phyloP scores from a whole-genome alignment of 2,329 filamentous ascomycete genomes.

The Aspergillus carbonarius region DNA sequence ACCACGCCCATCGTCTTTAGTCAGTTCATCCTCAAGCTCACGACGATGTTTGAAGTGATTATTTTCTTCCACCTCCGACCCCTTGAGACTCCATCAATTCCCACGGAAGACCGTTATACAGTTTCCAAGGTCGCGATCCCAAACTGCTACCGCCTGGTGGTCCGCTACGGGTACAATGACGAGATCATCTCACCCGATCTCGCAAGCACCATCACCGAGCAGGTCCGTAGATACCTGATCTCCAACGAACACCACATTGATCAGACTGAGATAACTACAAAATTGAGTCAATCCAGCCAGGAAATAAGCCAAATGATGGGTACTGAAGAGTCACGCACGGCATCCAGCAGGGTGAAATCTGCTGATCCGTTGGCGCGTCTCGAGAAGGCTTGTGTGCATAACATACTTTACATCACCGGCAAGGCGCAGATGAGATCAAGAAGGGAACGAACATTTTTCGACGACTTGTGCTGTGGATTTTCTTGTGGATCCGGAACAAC shows the following conservation, averaged over 20 bases:
- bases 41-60: slow-evolving; percentile 64
- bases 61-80: slow-evolving; percentile 73
- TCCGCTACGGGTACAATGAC: slow-evolving; percentile 73
- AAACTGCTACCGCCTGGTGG: slow-evolving; percentile 66
- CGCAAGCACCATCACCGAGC: slow-evolving; percentile 58
- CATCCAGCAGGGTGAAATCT: background rate
- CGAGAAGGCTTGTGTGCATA: slow-evolving; percentile 11
- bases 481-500: slow-evolving; percentile 41
- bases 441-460: slow-evolving; percentile 28
- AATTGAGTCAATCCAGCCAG: slow-evolving; percentile 2
- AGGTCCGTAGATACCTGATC: slow-evolving; percentile 55
- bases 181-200: slow-evolving; percentile 66
- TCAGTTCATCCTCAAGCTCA: slow-evolving; percentile 71
- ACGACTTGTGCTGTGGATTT: slow-evolving; percentile 29
- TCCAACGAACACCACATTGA: slow-evolving; percentile 12
- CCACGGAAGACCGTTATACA: slow-evolving; percentile 51
- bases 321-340: background rate
- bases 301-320: background rate
- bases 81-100: slow-evolving; percentile 58
- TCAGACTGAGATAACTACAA: background rate
- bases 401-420: slow-evolving; percentile 50
- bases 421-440: slow-evolving; percentile 42
- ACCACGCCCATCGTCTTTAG: slow-evolving; percentile 66
- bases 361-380: slow-evolving; percentile 4
- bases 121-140: slow-evolving; percentile 47